phyloP scores from a whole-genome alignment of 305 asterid genomes.

The Solanum hybrid region DNA sequence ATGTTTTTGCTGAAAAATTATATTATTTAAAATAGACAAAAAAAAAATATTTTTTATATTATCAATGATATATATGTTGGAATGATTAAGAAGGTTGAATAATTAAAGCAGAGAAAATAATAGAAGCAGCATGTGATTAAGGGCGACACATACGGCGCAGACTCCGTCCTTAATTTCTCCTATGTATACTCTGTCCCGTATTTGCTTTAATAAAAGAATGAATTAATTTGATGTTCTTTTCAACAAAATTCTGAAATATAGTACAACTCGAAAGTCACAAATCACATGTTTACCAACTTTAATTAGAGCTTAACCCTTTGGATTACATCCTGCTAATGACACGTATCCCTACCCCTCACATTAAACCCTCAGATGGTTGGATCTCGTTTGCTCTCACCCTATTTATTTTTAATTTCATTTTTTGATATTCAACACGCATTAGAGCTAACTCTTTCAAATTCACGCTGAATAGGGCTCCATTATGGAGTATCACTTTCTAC shows the following conservation, averaged over 20 bases:
- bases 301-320: neutral
- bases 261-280: constrained; percentile 3
- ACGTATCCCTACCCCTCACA: neutral
- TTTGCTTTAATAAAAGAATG: neutral
- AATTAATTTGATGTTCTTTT: neutral
- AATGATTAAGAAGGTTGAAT: neutral
- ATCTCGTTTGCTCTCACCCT: neutral
- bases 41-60: too few relatives aligned
- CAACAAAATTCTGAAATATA: neutral
- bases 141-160: neutral
- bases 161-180: neutral
- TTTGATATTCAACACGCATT: too few relatives aligned
- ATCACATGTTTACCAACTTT: neutral
- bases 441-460: too few relatives aligned
- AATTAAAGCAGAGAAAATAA: neutral
- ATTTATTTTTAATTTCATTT: neutral
- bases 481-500: too few relatives aligned
- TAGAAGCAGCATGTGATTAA: neutral
- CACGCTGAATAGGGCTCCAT: neutral
- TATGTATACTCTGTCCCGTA: neutral
- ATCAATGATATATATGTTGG: neutral
- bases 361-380: neutral
- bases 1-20: too few relatives aligned
- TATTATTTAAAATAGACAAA: neutral
- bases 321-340: neutral